Conservation (phyloP, 2,329 filamentous ascomycete species). For the Xylariaceae sp. region DNA sequence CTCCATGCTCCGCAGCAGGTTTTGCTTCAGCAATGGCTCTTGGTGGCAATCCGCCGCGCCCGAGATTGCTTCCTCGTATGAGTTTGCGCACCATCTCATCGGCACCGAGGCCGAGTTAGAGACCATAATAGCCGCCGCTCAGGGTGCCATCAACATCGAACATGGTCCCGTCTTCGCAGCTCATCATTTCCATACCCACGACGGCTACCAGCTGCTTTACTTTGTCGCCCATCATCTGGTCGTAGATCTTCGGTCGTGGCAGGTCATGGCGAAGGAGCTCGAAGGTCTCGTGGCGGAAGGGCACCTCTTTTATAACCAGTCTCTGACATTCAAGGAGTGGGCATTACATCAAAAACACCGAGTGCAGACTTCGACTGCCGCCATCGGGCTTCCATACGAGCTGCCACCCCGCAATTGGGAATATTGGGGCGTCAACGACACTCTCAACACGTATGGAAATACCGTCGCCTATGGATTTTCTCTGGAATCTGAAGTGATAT, state of each 20-base stretch:
- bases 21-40: conserved; percentile 34
- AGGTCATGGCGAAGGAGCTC: conserved; percentile 46
- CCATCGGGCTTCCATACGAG: conserved; percentile 36
- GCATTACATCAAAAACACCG: conserved; percentile 42
- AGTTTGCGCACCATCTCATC: conserved; percentile 40
- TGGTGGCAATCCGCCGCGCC: conserved; percentile 46
- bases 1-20: conserved; percentile 48
- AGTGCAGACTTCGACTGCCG: conserved; percentile 27
- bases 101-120: conserved; percentile 40
- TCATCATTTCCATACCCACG: conserved; percentile 43
- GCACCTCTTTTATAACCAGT: conserved; percentile 40
- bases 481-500: conserved; percentile 39
- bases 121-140: conserved; percentile 38
- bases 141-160: conserved; percentile 45
- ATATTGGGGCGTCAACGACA: conserved; percentile 46
- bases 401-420: conserved; percentile 37
- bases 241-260: conserved; percentile 49
- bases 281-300: conserved; percentile 46
- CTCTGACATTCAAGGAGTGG: conserved; percentile 49
- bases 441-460: conserved; percentile 44
- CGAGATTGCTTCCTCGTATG: conserved; percentile 40
- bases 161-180: conserved; percentile 48
- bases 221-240: conserved; percentile 50
- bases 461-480: conserved; percentile 40
- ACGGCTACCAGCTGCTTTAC: conserved; percentile 45